Evolutionary conservation across 1,284 basidiomycete genomes (phyloP).

Genomic region (Ustilago trichophora): DNA sequence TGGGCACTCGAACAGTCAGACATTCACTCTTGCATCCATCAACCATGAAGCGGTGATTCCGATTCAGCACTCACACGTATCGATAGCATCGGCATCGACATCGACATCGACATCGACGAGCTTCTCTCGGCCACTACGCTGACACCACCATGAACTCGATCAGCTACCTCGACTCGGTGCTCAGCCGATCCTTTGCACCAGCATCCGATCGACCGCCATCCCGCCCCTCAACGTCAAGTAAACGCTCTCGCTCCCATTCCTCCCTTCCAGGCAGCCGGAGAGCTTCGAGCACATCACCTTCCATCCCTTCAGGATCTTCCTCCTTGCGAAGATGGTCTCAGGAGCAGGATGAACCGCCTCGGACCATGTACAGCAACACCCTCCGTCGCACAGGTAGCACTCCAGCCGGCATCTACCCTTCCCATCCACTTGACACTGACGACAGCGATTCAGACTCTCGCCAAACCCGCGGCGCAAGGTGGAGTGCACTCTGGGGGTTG

Average conservation of each 20-base stretch:
- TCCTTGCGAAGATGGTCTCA: slow-evolving; percentile 42
- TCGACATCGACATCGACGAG: background rate
- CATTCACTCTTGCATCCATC: too few species aligned
- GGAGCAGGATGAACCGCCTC: slow-evolving; percentile 20
- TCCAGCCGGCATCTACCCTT: slow-evolving; percentile 16
- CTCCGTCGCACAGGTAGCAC: slow-evolving; percentile 39
- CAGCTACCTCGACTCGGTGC: slow-evolving; percentile 57
- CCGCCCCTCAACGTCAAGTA: slow-evolving; percentile 14
- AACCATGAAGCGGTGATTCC: slow-evolving; percentile 22
- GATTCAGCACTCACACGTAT: too few species aligned
- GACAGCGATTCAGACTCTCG: slow-evolving; percentile 23
- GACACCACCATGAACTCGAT: slow-evolving; percentile 60
- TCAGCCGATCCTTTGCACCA: slow-evolving; percentile 48
- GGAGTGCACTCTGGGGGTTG: slow-evolving; percentile 42
- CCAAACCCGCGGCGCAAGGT: slow-evolving; percentile 15
- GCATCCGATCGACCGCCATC: slow-evolving; percentile 20
- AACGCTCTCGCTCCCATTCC: slow-evolving; percentile 38
- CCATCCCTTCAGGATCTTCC: slow-evolving; percentile 19
- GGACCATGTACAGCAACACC: slow-evolving; percentile 13
- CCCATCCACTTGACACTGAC: slow-evolving; percentile 25
- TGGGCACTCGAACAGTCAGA: too few species aligned
- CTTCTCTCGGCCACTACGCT: too few species aligned
- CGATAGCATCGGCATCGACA: too few species aligned
- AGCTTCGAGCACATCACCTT: slow-evolving; percentile 25
- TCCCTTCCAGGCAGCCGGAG: slow-evolving; percentile 35